These are phyloP conservation scores for Raffaelea arxii DNA, from an alignment of 2,329 filamentous ascomycete genomes.

Conservation along the genomic window DNA sequence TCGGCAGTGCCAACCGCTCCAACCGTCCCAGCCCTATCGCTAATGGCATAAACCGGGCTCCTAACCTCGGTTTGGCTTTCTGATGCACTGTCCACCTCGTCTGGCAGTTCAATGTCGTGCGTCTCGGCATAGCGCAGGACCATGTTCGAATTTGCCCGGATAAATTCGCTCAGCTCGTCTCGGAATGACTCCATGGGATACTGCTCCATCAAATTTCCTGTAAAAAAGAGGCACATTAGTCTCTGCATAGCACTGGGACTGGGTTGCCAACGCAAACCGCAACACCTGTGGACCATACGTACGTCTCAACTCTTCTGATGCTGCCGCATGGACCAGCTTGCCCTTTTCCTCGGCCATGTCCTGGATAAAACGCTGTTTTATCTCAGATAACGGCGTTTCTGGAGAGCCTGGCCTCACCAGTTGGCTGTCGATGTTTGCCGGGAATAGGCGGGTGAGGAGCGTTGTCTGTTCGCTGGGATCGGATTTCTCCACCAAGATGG, in stretches of 20 bases:
- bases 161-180: constrained; percentile 20
- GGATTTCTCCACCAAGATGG: constrained; percentile 4
- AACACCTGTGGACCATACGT: background rate
- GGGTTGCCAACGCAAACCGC: background rate
- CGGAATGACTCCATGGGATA: constrained; percentile 29
- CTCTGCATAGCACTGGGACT: background rate
- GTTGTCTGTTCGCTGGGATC: constrained; percentile 6
- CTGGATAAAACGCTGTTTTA: constrained; percentile 11
- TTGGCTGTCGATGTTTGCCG: constrained; percentile 42
- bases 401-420: constrained; percentile 28
- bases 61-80: constrained; percentile 9
- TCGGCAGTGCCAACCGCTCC: too few relatives aligned
- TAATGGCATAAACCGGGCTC: background rate
- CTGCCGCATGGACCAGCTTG: constrained; percentile 40
- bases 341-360: constrained; percentile 22
- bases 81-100: constrained; percentile 18
- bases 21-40: too few relatives aligned
- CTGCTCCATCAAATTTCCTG: constrained; percentile 23
- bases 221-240: too few relatives aligned
- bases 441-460: constrained; percentile 45
- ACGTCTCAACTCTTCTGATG: constrained; percentile 34
- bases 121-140: constrained; percentile 26
- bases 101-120: constrained; percentile 26
- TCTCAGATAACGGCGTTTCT: constrained; percentile 19
- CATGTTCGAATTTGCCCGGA: constrained; percentile 20